These are phyloP conservation scores for Retiboletus flavoniger DNA, from an alignment of 1,284 basidiomycete species.

Conservation along the genomic window DNA sequence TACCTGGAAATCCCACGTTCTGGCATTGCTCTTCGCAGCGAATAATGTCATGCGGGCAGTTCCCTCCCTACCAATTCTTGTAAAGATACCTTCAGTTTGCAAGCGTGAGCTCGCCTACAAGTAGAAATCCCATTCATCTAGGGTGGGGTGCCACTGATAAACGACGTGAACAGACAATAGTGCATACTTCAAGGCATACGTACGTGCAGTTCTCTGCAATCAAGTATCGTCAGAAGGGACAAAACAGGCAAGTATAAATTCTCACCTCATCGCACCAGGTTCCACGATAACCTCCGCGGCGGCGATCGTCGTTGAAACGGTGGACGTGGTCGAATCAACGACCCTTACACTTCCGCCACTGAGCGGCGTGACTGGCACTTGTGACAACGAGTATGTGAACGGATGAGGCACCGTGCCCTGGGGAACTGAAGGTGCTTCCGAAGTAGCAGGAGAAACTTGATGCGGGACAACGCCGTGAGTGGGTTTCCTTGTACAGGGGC, in stretches of 20 bases:
- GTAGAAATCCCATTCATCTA: constrained; percentile 39
- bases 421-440: constrained; percentile 44
- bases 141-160: constrained; percentile 47
- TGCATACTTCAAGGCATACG: constrained; percentile 31
- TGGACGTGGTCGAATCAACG: constrained; percentile 56
- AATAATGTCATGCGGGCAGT: constrained; percentile 45
- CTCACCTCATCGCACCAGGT: constrained; percentile 53
- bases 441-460: constrained; percentile 47
- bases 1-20: constrained; percentile 44
- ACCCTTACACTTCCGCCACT: constrained; percentile 63
- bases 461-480: background rate
- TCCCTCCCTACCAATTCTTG: constrained; percentile 38
- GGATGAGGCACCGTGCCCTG: constrained; percentile 52
- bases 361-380: constrained; percentile 43
- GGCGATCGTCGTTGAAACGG: constrained; percentile 50
- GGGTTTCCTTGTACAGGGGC: background rate
- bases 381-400: constrained; percentile 52
- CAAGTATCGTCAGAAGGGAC: constrained; percentile 35
- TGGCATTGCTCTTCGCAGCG: constrained; percentile 35
- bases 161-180: constrained; percentile 50
- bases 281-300: constrained; percentile 56
- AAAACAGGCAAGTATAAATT: background rate
- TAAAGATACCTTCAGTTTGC: background rate
- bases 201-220: constrained; percentile 50
- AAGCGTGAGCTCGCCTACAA: constrained; percentile 20